Conservation (phyloP, 495 filamentous ascomycete species). For the Penicillium coprophilum region DNA sequence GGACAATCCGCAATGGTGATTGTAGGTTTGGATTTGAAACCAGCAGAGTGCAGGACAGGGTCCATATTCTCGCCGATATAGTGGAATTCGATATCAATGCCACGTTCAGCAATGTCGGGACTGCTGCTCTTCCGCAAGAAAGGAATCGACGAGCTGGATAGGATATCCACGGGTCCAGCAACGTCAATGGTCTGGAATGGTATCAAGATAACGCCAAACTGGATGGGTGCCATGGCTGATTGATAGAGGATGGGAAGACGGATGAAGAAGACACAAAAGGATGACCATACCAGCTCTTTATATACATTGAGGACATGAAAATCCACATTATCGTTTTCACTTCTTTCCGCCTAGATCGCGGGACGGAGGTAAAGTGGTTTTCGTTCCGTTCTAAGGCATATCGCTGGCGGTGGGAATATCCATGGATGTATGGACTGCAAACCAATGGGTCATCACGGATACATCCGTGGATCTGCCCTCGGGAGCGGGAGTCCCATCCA, state of each 20-base stretch:
- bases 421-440: too few relatives aligned
- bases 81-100: neutral
- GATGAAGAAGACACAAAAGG: neutral
- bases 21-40: neutral
- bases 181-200: neutral
- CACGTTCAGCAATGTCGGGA: neutral
- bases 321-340: neutral
- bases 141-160: neutral
- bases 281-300: neutral
- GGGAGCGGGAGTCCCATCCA: too few relatives aligned
- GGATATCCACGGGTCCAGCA: neutral
- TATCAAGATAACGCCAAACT: conserved; percentile 1
- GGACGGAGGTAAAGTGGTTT: neutral
- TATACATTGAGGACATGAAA: neutral
- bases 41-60: neutral
- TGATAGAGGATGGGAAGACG: neutral
- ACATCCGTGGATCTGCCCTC: too few relatives aligned
- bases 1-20: neutral
- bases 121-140: neutral
- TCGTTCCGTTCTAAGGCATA: neutral
- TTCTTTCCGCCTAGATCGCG: neutral
- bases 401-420: too few relatives aligned
- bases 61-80: neutral
- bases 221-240: neutral
- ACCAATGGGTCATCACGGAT: too few relatives aligned